A percentile compares a stretch with the other conserved stretches of the same genome.
phyloP scores from a whole-genome alignment of 108 stramenopile species.

The Skeletonema grethae region DNA sequence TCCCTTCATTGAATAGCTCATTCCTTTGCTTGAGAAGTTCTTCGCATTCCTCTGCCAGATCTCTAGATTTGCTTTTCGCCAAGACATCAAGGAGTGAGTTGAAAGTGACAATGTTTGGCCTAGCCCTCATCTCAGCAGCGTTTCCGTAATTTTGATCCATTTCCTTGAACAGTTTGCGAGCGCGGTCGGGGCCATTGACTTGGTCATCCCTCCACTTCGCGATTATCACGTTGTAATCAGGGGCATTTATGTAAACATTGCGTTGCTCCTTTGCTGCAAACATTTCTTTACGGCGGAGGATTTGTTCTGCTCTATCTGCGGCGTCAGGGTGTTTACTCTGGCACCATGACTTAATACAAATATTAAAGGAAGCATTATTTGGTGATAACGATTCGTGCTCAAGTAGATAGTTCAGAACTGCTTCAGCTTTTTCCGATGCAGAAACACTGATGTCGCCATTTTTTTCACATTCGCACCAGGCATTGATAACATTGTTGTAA shows the following conservation, averaged over 20 bases:
- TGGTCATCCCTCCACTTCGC: slow-evolving; percentile 40
- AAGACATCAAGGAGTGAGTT: slow-evolving; percentile 42
- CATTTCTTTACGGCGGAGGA: slow-evolving; percentile 36
- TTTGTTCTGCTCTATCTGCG: slow-evolving; percentile 26
- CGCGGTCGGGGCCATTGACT: slow-evolving; percentile 33
- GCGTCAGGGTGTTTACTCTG: slow-evolving; percentile 31
- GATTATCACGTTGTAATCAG: slow-evolving; percentile 31
- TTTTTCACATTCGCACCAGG: slow-evolving; percentile 34
- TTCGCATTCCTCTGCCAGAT: slow-evolving; percentile 35
- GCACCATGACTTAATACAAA: slow-evolving; percentile 44
- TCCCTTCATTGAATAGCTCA: slow-evolving; percentile 20
- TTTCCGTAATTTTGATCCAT: slow-evolving; percentile 13
- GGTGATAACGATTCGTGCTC: slow-evolving; percentile 20
- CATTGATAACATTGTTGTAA: slow-evolving; percentile 42
- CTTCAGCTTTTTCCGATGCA: slow-evolving; percentile 31
- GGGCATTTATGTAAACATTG: slow-evolving; percentile 9
- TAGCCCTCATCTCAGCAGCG: slow-evolving; percentile 7
- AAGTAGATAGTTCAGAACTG: slow-evolving; percentile 29
- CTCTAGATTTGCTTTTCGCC: slow-evolving; percentile 25
- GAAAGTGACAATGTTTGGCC: slow-evolving; percentile 26
- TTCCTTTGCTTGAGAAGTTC: slow-evolving; percentile 18
- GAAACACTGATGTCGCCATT: slow-evolving; percentile 12
- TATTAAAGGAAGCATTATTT: slow-evolving; percentile 33
- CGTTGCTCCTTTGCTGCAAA: slow-evolving; percentile 23
- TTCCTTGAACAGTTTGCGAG: slow-evolving; percentile 33